Evolutionary conservation across 2,329 filamentous ascomycete genomes (phyloP), one percentile per base, ranked within the genome.

Genomic region (Colletotrichum euphorbiae): DNA sequence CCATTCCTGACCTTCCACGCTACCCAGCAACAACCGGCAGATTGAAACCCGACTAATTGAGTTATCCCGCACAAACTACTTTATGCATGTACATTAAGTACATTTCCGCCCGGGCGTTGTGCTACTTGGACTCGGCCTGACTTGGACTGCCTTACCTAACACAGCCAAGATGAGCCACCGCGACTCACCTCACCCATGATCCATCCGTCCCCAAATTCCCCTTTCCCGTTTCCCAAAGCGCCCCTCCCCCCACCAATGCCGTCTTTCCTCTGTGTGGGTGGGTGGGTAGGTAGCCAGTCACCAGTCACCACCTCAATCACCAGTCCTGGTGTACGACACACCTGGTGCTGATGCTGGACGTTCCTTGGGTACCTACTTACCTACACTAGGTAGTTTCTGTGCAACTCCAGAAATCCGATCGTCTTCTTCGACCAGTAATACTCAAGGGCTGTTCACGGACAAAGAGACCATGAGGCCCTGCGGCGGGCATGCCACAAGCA

Each of bases 391-490:
- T n/a, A n/a, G n/a, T 28, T 51, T 9, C 6, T 12, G 48, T 51
- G n/a, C 31, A 12, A n/a, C 48, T 31, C 4, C 31, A 15, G 15
- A 38, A 38, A 38, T 51, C 36, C 42, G 15, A 48, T 62, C 17
- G 8, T 33, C 24, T 33, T 9, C 38, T 38, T 42, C 13, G 24
- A 31, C 17, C 60, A 51, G 19, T 36, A 52, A n/a, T n/a, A n/a
- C n/a, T n/a, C n/a, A n/a, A n/a, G n/a, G n/a, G n/a, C 65, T 50
- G 52, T 56, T 58, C 60, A 45, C 52, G 60, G 46, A 36, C 46
- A 50, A 45, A 59, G 11, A n/a, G n/a, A 13, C 62, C 31, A 54
- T 19, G 19, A 50, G 31, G 36, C 38, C 31, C 48, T 19, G 6
- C 55, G 45, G 43, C 46, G 51, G 31, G 21, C 45, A 45, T 51